Percentiles rank a stretch among this genome's conserved stretches.
Evolutionary conservation across 164 flowering plant species (phyloP).

Genomic region (Piper betle): DNA sequence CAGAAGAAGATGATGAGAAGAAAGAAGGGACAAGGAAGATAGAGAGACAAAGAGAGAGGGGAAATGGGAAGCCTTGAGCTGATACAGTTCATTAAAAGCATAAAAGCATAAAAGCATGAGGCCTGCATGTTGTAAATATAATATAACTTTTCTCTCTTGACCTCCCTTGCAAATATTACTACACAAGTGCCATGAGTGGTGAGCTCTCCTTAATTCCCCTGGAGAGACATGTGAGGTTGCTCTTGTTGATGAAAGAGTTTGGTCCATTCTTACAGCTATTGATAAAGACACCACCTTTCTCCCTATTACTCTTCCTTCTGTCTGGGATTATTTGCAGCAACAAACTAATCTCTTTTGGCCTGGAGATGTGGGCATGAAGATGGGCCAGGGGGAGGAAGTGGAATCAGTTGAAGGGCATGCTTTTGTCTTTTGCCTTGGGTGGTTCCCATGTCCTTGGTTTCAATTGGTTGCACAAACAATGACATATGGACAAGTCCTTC

Average conservation of each 20-base stretch:
- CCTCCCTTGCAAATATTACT: neutral
- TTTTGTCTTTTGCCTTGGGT: conserved; percentile 25
- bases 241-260: conserved; percentile 8
- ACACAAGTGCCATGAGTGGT: conserved; percentile 6
- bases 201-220: neutral
- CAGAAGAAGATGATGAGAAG: conserved; percentile 1
- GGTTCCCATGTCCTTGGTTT: conserved; percentile 16
- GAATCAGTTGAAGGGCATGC: conserved; percentile 16
- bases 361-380: conserved; percentile 1
- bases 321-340: neutral
- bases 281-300: conserved; percentile 13
- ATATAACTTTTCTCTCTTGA: conserved; percentile 10
- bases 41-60: neutral
- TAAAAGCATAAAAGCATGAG: conserved; percentile 4
- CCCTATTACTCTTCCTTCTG: conserved; percentile 3
- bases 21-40: neutral
- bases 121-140: conserved; percentile 13
- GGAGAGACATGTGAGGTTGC: conserved; percentile 5
- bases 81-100: neutral
- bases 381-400: conserved; percentile 18
- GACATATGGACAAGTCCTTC: conserved; percentile 13
- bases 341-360: conserved; percentile 4
- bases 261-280: conserved; percentile 26
- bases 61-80: neutral
- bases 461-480: conserved; percentile 13